Evolutionary conservation across 2,329 filamentous ascomycete genomes (phyloP), one percentile per base, ranked within the genome.

Genomic region (Hansfordia pulvinata): DNA sequence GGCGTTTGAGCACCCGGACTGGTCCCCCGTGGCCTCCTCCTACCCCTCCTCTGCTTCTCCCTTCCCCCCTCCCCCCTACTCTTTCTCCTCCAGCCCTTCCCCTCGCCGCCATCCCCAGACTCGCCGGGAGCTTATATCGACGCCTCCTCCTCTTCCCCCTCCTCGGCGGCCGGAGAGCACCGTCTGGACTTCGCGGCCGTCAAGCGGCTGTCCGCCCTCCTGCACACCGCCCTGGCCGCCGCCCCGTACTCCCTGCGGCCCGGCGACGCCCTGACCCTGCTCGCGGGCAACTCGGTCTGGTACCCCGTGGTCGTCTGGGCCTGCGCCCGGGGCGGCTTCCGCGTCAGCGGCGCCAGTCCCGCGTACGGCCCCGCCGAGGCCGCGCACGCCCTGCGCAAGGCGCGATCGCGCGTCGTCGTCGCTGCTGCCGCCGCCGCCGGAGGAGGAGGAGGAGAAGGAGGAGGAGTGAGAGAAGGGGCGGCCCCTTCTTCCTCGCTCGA

Each of bases 361-460:
- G 67, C 66, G 3, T 73, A 73, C 42, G 69, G 66, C 20, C 50
- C 64, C 12, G 68, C 73, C 28, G 69, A 74, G 35, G 72, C 73
- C 68, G 61, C 56, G 2, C 71, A 71, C 41, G 67, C 67, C 3
- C 49, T 73, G 3, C 58, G 62, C 35, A 69, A 57, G 2, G 62
- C 60, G 1, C 52, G 64, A 20, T 62, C 64, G 2, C 68, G 62
- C 32, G 63, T 67, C 30, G 42, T 73, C 5, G 60, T 72, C 50
- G n/a, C n/a, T n/a, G n/a, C n/a, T n/a, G n/a, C n/a, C n/a, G n/a
- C n/a, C n/a, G n/a, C n/a, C n/a, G n/a, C n/a, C n/a, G n/a, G n/a
- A n/a, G n/a, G n/a, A n/a, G n/a, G n/a, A n/a, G n/a, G n/a, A n/a
- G n/a, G n/a, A n/a, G n/a, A n/a, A n/a, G n/a, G n/a, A n/a, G n/a